Evolutionary conservation across 2,329 filamentous ascomycete genomes (phyloP), one percentile per base, ranked within the genome.

Genomic region (Aspergillus tanneri): DNA sequence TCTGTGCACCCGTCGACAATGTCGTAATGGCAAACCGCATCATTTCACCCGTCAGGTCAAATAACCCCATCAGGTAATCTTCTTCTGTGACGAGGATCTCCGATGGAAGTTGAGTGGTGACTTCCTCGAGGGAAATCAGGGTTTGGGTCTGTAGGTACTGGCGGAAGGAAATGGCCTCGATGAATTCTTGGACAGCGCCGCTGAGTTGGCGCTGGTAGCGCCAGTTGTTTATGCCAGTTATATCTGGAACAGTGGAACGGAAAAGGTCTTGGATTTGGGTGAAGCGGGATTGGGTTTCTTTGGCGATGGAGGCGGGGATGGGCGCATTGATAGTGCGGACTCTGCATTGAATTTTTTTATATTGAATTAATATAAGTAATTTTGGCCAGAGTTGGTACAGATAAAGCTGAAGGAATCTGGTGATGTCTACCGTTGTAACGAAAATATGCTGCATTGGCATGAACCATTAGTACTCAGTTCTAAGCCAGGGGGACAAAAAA

Each of bases 1-100:
- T 73, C 34, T 72, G 72, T 11, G 86, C 87, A 6, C 77, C 85
- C 4, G 90, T 87, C 1, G 90, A 90, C 67, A 95, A 87, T 21
- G 85, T 84, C 5, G 91, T 91, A 42, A 96, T 93, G 0, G 90
- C 90, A 70, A 96, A 97, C 23, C 91, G 82, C 93, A 99, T 99
- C 76, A 97, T 78, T 74, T 99, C 93, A 30, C 93, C 93, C 1
- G 91, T 91, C 58, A 97, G 81, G 68, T 99, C 93, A 63, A 96
- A 96, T 2, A 99, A 72, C 7, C 92, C 93, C 54, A 93, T 85
- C 49, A 96, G 73, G 66, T 96, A 97, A 69, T 99, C 93, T 46
- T 92, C 83, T 21, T 84, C 78, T 1, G 87, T 89, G 16, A 96
- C 75, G 0, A 76, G 61, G 2, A 96, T 78, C 1, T 76, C 77